Base-by-base conservation (phyloP, 257 asterid species). In the Nicotiana tomentosiformis region DNA sequence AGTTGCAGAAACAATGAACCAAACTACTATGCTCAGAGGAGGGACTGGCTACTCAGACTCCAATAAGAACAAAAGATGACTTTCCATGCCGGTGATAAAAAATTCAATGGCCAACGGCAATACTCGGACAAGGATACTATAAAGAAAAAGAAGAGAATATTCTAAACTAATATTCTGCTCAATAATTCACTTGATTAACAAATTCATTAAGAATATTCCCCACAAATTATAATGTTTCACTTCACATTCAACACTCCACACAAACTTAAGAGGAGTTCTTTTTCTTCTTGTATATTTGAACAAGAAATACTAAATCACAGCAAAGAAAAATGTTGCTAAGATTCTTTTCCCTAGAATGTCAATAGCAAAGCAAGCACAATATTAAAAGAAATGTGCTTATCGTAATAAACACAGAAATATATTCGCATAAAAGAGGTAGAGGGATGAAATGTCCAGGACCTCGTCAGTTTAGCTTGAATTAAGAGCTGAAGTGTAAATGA, bases 391-490 rank as follows among this genome's bases (percentile, higher is more conserved):
- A 70, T 20, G 78, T 46, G 37, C 78, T 43, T 12, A 70, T 70
- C 14, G 1, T 29, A 11, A 20, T 43, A 43, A 43, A 70, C 60
- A 70, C 20, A 20, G 53, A 46, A 12, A 20, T 46, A n/a, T 14
- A 55, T 72, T 72, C 37, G 23, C 60, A 7, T 46, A 23, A 12
- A 43, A 72, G 51, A 20, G 57, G 37, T 46, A 46, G 10, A 12
- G 78, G 4, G 37, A 23, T 72, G 61, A 72, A 72, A 20, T 20
- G 60, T 23, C 61, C 37, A 6, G 60, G 37, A 72, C 78, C 49
- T 72, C 78, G 26, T 72, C 60, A 26, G 64, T 74, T 23, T 49
- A 74, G 64, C 64, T 51, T 74, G 64, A 74, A 74, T 23, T 74
- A 61, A 4, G 29, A 49, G 62, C 80, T 46, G 62, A 74, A 46